Conservation (phyloP, 2,329 filamentous ascomycete species). For the Exophiala mesophila region DNA sequence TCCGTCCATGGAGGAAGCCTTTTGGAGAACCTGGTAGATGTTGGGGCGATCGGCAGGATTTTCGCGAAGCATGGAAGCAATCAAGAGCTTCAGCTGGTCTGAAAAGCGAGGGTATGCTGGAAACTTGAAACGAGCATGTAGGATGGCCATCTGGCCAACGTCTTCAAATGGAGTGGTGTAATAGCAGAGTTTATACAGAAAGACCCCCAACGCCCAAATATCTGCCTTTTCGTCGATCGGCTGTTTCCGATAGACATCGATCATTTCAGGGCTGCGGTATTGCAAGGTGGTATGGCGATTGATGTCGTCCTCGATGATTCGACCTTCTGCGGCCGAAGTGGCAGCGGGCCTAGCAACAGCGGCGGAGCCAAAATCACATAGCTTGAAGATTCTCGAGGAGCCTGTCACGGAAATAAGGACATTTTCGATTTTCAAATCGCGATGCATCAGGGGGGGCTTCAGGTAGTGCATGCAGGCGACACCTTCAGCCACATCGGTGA, state of each 20-base stretch:
- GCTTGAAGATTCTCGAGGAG: conserved; percentile 74
- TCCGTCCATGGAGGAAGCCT: conserved; percentile 84
- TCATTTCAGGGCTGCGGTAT: conserved; percentile 97
- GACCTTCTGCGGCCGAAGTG: conserved; percentile 79
- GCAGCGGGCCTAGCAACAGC: conserved; percentile 79
- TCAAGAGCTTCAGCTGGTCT: conserved; percentile 80
- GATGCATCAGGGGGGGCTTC: conserved; percentile 84
- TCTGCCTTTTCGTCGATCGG: conserved; percentile 98
- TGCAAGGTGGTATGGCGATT: conserved; percentile 96
- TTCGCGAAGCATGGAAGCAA: conserved; percentile 88
- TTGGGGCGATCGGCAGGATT: conserved; percentile 75
- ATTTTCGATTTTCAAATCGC: conserved; percentile 97
- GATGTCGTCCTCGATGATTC: conserved; percentile 91
- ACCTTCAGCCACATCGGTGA: conserved; percentile 90
- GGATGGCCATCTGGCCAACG: conserved; percentile 91
- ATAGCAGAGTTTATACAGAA: conserved; percentile 97
- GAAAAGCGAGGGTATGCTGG: conserved; percentile 86
- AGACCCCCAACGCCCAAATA: conserved; percentile 92
- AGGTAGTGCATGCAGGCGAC: conserved; percentile 99
- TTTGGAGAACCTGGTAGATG: conserved; percentile 86
- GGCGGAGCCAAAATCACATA: conserved; percentile 96
- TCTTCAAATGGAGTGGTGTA: conserved; percentile 99
- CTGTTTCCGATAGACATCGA: conserved; percentile 93
- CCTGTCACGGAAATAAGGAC: conserved; percentile 74
- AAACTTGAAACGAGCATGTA: conserved; percentile 92